Evolutionary conservation across 2,329 filamentous ascomycete species (phyloP).

Genomic region (Alternaria dauci): DNA sequence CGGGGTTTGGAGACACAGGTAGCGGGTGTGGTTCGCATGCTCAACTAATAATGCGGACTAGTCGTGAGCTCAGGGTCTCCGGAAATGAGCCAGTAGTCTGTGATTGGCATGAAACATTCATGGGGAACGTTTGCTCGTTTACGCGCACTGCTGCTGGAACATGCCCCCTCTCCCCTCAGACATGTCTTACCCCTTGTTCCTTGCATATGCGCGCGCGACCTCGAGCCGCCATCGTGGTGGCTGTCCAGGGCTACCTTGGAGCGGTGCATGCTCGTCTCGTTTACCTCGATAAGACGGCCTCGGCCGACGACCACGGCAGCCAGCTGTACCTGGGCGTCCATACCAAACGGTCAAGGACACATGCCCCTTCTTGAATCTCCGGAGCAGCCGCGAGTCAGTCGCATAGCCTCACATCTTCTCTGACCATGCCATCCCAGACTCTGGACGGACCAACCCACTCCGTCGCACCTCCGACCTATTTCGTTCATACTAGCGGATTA

Average conservation of each 20-base stretch:
- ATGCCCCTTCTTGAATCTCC: not conserved
- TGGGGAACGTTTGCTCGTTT: slow-evolving; percentile 4
- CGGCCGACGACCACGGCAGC: not conserved
- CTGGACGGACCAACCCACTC: not conserved
- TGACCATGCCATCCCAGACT: not conserved
- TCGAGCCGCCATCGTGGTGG: slow-evolving; percentile 4
- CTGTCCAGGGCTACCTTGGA: not conserved
- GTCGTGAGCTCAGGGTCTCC: slow-evolving; percentile 14
- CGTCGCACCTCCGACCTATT: not conserved
- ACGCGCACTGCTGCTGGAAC: not conserved
- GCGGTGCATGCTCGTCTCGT: not conserved
- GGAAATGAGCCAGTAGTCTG: slow-evolving; percentile 23
- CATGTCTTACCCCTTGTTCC: slow-evolving; percentile 1
- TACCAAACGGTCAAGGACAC: not conserved
- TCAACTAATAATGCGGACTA: not conserved
- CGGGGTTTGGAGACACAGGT: slow-evolving; percentile 13
- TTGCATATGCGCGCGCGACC: slow-evolving; percentile 11
- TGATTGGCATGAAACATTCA: slow-evolving; percentile 4
- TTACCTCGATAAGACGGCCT: not conserved
- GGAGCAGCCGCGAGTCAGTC: not conserved
- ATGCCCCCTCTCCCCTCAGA: not conserved
- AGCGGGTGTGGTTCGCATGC: slow-evolving; percentile 18
- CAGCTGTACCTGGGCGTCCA: not conserved
- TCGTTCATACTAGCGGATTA: not conserved
- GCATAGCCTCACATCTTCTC: not conserved